Evolutionary conservation across 1,284 basidiomycete genomes (phyloP).

Genomic region (Tilletia caries): DNA sequence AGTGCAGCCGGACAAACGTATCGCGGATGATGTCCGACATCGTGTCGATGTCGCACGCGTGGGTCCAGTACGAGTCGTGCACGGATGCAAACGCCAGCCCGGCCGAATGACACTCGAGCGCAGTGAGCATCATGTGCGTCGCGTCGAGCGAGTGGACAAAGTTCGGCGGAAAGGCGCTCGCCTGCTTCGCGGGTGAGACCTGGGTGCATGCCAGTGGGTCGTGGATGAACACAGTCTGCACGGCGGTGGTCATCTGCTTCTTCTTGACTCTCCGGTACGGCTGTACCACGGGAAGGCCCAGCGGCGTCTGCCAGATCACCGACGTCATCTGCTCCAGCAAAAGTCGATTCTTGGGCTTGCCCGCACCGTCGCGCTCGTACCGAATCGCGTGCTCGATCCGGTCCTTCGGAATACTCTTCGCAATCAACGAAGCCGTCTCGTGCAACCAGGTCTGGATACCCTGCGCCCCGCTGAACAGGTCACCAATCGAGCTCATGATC

Average conservation of each 20-base stretch:
- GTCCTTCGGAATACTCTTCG: conserved; percentile 78
- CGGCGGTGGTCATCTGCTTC: conserved; percentile 69
- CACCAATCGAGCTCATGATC: conserved; percentile 65
- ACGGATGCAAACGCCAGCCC: conserved; percentile 81
- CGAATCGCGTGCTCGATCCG: conserved; percentile 63
- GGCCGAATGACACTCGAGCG: conserved; percentile 66
- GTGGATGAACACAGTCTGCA: conserved; percentile 87
- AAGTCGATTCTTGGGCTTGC: conserved; percentile 13
- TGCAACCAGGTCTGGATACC: conserved; percentile 90
- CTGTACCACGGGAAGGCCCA: conserved; percentile 92
- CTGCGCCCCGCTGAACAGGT: conserved; percentile 86
- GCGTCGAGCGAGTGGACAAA: conserved; percentile 97
- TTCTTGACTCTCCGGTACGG: conserved; percentile 83
- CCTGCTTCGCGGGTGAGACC: conserved; percentile 83
- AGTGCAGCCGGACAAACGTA: conserved; percentile 88
- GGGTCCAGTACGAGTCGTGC: conserved; percentile 99
- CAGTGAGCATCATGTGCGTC: conserved; percentile 97
- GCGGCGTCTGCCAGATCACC: conserved; percentile 92
- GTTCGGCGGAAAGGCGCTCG: conserved; percentile 96
- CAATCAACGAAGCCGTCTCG: conserved; percentile 74
- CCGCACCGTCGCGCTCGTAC: conserved; percentile 18
- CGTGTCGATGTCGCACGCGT: conserved; percentile 78
- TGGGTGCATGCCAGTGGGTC: conserved; percentile 77
- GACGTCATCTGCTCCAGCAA: conserved; percentile 80
- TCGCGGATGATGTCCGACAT: conserved; percentile 89